phyloP scores from a whole-genome alignment of 2,329 filamentous ascomycete genomes.

The Paramyrothecium sp. region DNA sequence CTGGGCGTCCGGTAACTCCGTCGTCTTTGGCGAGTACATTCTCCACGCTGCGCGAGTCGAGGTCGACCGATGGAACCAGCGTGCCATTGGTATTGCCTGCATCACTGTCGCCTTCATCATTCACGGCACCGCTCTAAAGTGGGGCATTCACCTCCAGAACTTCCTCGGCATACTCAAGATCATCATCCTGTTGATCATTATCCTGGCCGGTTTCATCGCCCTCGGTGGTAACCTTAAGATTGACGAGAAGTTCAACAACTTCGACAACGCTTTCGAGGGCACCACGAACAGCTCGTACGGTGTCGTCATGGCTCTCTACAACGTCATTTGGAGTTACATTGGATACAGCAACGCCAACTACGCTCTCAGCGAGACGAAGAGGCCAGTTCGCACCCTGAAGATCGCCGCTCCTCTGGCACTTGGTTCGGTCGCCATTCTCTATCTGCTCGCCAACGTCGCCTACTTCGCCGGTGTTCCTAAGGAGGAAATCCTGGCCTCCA shows the following conservation, averaged over 20 bases:
- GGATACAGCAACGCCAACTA: constrained; percentile 71
- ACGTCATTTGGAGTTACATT: constrained; percentile 69
- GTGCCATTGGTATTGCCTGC: constrained; percentile 64
- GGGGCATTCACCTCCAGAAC: constrained; percentile 68
- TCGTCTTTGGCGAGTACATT: constrained; percentile 71
- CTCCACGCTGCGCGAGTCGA: constrained; percentile 63
- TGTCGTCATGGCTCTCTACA: constrained; percentile 68
- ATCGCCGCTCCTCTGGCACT: constrained; percentile 63
- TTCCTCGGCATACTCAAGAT: constrained; percentile 65
- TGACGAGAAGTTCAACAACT: constrained; percentile 59
- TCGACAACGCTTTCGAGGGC: constrained; percentile 61
- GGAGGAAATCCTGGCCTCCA: constrained; percentile 49
- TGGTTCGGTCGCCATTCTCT: constrained; percentile 55
- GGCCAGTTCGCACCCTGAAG: constrained; percentile 63
- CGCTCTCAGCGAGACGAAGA: constrained; percentile 62
- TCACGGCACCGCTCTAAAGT: constrained; percentile 62
- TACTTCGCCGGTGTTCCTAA: constrained; percentile 61
- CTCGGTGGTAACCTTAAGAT: constrained; percentile 60
- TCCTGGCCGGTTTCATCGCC: constrained; percentile 60
- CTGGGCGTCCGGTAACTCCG: constrained; percentile 66
- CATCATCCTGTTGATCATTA: constrained; percentile 63
- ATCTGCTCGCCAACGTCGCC: constrained; percentile 66
- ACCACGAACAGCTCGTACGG: constrained; percentile 66
- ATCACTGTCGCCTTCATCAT: constrained; percentile 65
- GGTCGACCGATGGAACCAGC: constrained; percentile 65